Conservation (phyloP, 2,329 filamentous ascomycete species). For the Fusarium redolens region DNA sequence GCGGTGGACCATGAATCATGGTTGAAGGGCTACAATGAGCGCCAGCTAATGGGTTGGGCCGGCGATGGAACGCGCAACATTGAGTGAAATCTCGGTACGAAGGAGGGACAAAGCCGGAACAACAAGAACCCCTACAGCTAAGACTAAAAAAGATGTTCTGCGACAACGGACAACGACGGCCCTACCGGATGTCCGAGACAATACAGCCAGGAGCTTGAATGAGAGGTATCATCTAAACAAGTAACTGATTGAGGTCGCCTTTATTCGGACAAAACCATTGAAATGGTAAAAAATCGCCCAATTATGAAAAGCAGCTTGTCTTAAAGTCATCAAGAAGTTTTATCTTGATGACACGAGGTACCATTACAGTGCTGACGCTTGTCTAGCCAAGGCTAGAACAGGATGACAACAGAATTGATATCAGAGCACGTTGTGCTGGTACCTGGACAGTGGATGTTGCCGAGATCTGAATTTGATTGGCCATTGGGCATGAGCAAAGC, state of each 20-base stretch:
- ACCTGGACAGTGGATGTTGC: constrained; percentile 34
- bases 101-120: constrained; percentile 43
- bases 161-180: constrained; percentile 43
- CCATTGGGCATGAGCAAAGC: constrained; percentile 10
- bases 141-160: constrained; percentile 32
- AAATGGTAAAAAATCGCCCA: neutral
- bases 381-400: constrained; percentile 19
- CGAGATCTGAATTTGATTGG: constrained; percentile 31
- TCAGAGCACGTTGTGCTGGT: constrained; percentile 28
- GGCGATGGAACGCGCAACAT: constrained; percentile 45
- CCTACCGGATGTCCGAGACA: constrained; percentile 43
- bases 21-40: constrained; percentile 40
- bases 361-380: constrained; percentile 6
- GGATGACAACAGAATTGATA: constrained; percentile 28
- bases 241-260: neutral
- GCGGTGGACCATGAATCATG: constrained; percentile 52
- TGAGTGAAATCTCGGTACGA: constrained; percentile 45
- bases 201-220: neutral
- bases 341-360: constrained; percentile 4
- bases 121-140: constrained; percentile 36
- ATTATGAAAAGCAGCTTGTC: neutral
- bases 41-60: constrained; percentile 40
- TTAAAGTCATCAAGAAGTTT: neutral
- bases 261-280: neutral
- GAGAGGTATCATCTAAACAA: neutral